These are phyloP conservation scores for Xerocomus nothofagi DNA, from an alignment of 1,284 basidiomycete genomes.

Conservation along the genomic window DNA sequence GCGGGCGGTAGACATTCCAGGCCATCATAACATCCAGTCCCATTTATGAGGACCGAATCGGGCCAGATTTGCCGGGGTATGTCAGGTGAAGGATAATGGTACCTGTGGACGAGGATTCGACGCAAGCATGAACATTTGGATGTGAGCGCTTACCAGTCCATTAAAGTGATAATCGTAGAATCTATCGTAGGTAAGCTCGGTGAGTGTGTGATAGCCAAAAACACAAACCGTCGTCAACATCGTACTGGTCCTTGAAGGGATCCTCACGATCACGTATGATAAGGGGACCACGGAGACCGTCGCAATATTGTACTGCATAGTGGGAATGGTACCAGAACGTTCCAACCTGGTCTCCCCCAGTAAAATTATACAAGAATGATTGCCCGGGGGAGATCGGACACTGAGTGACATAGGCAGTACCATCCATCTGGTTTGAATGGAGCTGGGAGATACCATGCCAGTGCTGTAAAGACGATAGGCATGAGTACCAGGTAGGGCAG, in stretches of 20 bases:
- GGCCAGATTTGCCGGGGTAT: conserved; percentile 25
- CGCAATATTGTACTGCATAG: conserved; percentile 40
- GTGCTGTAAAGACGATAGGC: conserved; percentile 22
- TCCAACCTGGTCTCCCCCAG: conserved; percentile 33
- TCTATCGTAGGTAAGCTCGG: conserved; percentile 16
- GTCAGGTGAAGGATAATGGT: conserved; percentile 29
- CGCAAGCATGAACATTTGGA: neutral
- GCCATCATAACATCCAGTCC: conserved; percentile 39
- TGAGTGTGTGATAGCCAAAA: neutral
- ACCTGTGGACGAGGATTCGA: conserved; percentile 24
- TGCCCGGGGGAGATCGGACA: conserved; percentile 42
- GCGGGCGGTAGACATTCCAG: conserved; percentile 33
- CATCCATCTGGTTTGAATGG: conserved; percentile 23
- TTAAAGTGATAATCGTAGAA: conserved; percentile 36
- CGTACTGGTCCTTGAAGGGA: conserved; percentile 39
- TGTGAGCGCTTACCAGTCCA: conserved; percentile 37
- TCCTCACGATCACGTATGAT: conserved; percentile 32
- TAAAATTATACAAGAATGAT: conserved; percentile 41
- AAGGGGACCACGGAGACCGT: conserved; percentile 32
- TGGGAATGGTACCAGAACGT: conserved; percentile 43
- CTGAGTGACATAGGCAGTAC: conserved; percentile 36
- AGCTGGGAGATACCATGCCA: conserved; percentile 35
- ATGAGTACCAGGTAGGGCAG: conserved; percentile 17
- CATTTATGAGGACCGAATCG: conserved; percentile 48
- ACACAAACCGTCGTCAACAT: conserved; percentile 41